Evolutionary conservation across 768 basidiomycete genomes (phyloP), one percentile per base, ranked within the genome.

Genomic region (Kwoniella botswanensis): DNA sequence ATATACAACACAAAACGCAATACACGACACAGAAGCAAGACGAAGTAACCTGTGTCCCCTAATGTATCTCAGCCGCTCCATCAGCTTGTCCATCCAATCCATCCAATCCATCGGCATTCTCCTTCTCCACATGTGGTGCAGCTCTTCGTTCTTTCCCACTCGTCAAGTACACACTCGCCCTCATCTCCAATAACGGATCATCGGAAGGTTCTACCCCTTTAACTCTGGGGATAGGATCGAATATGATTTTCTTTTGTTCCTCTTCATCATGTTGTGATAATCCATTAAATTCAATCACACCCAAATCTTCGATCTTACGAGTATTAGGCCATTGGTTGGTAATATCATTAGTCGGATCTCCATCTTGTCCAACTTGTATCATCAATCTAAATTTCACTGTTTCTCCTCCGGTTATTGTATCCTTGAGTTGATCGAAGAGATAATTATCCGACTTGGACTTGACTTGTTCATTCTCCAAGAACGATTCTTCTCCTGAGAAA

Each of bases 151-250:
- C 24, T 26, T 41, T 61, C 35, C 76, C 76, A 42, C 72, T 76
- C 56, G 73, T 65, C 4, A 77, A 64, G 29, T 77, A 77, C 5
- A 71, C 68, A 44, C 64, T 65, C 17, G 74, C 71, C 42, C 76
- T 69, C 41, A 75, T n/a, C 24, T 75, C 76, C 22, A 75, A 44
- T 29, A 77, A 55, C 4, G 76, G 76, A 56, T 77, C 76, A 35
- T 59, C 74, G 5, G 65, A 68, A 18, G 69, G 65, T 54, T 75
- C 76, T 15, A 77, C 60, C 35, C 76, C 76, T 15, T 68, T 21
- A 3, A 77, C 74, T 42, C 74, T 67, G 7, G 76, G 74, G 44
- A 75, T 62, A 13, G 76, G 76, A 63, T 77, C 76, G 53, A 70
- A 77, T 24, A 77, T 77, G 62, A 77, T 72, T 35, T 67, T 71